Conservation (phyloP, 2,329 filamentous ascomycete genomes). For the Pseudocercospora fuligena region DNA sequence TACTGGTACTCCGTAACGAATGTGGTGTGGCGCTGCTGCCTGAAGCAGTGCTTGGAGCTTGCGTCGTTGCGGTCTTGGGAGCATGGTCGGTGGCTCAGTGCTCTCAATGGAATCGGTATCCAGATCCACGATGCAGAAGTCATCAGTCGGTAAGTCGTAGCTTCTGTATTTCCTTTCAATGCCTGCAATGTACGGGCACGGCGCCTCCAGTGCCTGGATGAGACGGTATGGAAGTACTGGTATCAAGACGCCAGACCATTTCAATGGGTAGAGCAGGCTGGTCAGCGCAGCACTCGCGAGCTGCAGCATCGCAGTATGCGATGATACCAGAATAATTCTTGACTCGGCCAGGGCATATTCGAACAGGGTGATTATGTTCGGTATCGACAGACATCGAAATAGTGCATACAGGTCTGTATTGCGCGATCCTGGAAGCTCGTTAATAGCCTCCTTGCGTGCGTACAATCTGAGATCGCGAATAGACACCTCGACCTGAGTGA, state of each 20-base stretch:
- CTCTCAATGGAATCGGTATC: constrained; percentile 90
- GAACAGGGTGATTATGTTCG: constrained; percentile 89
- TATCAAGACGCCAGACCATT: constrained; percentile 94
- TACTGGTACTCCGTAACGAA: constrained; percentile 81
- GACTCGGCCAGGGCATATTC: constrained; percentile 93
- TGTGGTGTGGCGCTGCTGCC: constrained; percentile 85
- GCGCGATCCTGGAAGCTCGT: constrained; percentile 89
- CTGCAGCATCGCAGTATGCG: constrained; percentile 94
- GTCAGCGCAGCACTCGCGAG: constrained; percentile 86
- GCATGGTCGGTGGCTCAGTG: constrained; percentile 73
- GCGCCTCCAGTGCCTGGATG: constrained; percentile 88
- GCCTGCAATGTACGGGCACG: constrained; percentile 95
- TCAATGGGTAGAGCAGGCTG: constrained; percentile 84
- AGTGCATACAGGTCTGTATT: constrained; percentile 92
- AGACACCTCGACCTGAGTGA: constrained; percentile 91
- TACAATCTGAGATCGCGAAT: constrained; percentile 90
- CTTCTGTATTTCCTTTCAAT: constrained; percentile 90
- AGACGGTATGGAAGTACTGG: constrained; percentile 86
- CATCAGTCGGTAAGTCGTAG: constrained; percentile 86
- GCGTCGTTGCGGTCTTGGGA: constrained; percentile 86
- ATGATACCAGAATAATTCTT: constrained; percentile 93
- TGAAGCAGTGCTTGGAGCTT: constrained; percentile 90
- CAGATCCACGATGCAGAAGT: constrained; percentile 92
- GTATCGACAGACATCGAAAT: constrained; percentile 85
- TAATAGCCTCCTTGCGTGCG: constrained; percentile 87